These are phyloP conservation scores for Trypanosomatidae sp. DNA, from an alignment of 208 protist species.

Conservation along the genomic window DNA sequence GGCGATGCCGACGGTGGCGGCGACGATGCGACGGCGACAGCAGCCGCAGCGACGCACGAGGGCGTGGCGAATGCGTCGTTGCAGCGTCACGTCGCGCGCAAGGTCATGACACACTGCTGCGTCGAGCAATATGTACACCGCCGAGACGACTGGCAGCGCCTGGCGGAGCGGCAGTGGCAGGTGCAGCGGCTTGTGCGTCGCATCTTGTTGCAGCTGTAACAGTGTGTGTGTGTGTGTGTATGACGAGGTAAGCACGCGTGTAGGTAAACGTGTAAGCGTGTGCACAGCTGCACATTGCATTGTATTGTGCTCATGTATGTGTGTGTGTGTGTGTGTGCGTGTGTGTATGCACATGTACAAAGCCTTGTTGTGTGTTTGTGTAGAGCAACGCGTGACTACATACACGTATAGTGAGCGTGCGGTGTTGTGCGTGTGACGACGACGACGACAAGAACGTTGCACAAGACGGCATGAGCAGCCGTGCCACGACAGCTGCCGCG, in stretches of 20 bases:
- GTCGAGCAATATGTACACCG: constrained; percentile 84
- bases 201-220: constrained; percentile 18
- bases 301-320: not conserved
- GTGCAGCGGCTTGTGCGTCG: constrained; percentile 59
- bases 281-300: too few relatives aligned
- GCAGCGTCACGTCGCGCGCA: constrained; percentile 29
- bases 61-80: constrained; percentile 5
- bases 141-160: constrained; percentile 67
- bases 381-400: not conserved
- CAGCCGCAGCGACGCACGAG: not conserved
- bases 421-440: too few relatives aligned
- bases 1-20: not conserved
- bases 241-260: too few relatives aligned
- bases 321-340: constrained; percentile 4
- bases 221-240: not conserved
- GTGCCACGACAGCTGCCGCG: not conserved
- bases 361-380: not conserved
- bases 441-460: too few relatives aligned
- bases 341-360: not conserved
- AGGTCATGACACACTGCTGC: constrained; percentile 79
- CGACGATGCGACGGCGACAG: not conserved
- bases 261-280: too few relatives aligned
- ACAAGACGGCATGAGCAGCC: not conserved
- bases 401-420: not conserved
- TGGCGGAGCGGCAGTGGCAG: constrained; percentile 61